Evolutionary conservation across 2,329 filamentous ascomycete genomes (phyloP), one percentile per base, ranked within the genome.

Genomic region (Exophiala phaeomuriformis): DNA sequence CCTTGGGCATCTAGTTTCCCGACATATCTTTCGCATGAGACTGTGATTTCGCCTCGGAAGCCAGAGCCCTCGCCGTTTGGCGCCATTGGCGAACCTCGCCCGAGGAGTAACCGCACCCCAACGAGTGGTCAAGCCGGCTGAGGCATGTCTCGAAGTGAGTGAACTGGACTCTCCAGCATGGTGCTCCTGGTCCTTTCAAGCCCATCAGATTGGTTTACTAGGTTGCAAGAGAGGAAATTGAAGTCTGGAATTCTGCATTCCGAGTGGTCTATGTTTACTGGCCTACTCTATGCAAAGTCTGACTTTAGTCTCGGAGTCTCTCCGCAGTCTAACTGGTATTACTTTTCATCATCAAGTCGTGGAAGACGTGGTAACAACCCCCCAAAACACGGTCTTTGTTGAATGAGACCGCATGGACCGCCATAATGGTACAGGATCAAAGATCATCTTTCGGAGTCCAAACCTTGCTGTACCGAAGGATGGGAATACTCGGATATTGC

Each of bases 11-110:
- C 31, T 19, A 10, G 31, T 1, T 50, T 55, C 4, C 46, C 33
- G n/a, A 33, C 39, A 36, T 33, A 46, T 32, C 44, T 32, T 37
- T 42, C 50, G 3, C 47, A 47, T 10, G 42, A 47, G 29, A 47
- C 35, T 12, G 40, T 49, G 3, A 46, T 57, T 2, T 41, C 55
- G 3, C 49, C 42, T 5, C 41, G 47, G 35, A 39, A 43, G 10
- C 47, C 57, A 3, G 46, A 54, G 28, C 45, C 53, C 43, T 66
- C 37, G 49, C 63, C 33, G 44, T 70, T 69, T 51, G 70, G 70
- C 32, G 66, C 67, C 42, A 72, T 76, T 52, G 70, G 70, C 4
- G 71, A 73, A n/a, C 47, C 59, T 45, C 57, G 59, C 27, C 53
- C 57, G n/a, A 36, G 8, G 9, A 36, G 12, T 32, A n/a, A 10